A percentile compares a stretch with the other conserved stretches of the same genome.
Conservation (phyloP, 1,284 basidiomycete species). For the Inonotus obliquus region DNA sequence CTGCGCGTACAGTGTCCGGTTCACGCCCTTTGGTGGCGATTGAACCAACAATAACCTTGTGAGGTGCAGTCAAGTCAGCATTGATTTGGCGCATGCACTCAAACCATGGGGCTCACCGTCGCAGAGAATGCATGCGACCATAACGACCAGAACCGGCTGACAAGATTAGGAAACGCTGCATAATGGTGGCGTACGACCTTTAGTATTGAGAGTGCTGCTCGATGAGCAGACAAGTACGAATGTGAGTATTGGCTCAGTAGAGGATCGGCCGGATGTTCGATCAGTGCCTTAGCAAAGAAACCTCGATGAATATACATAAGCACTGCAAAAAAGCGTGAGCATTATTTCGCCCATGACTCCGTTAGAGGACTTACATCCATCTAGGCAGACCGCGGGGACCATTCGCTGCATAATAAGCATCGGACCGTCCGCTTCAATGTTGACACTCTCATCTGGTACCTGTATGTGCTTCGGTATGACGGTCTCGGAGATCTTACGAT, state of each 20-base stretch:
- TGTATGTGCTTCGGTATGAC: conserved; percentile 6
- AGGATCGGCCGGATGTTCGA: conserved; percentile 23
- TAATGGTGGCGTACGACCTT: conserved; percentile 20
- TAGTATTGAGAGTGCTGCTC: conserved; percentile 21
- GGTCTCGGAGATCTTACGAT: conserved; percentile 14
- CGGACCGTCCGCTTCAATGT: conserved; percentile 17
- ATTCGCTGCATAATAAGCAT: conserved; percentile 18
- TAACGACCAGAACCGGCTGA: conserved; percentile 22
- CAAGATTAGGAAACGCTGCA: conserved; percentile 18
- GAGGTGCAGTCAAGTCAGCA: not conserved
- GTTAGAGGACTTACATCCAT: conserved; percentile 10
- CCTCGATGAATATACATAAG: conserved; percentile 24
- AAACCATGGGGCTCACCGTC: conserved; percentile 18
- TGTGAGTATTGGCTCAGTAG: conserved; percentile 23
- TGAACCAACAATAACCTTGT: conserved; percentile 23
- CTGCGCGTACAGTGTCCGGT: conserved; percentile 18
- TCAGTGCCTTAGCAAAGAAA: conserved; percentile 23
- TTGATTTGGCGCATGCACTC: not conserved
- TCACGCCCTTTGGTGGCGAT: conserved; percentile 21
- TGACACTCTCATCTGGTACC: conserved; percentile 15
- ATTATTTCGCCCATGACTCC: not conserved
- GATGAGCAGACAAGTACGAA: conserved; percentile 24
- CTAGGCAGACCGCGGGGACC: conserved; percentile 10
- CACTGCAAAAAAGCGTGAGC: conserved; percentile 8
- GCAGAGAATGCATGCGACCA: conserved; percentile 26